A percentile compares a stretch with the other conserved stretches of the same genome.
Evolutionary conservation across 2,329 filamentous ascomycete genomes (phyloP).

Genomic region (Bipolaris sorokiniana): DNA sequence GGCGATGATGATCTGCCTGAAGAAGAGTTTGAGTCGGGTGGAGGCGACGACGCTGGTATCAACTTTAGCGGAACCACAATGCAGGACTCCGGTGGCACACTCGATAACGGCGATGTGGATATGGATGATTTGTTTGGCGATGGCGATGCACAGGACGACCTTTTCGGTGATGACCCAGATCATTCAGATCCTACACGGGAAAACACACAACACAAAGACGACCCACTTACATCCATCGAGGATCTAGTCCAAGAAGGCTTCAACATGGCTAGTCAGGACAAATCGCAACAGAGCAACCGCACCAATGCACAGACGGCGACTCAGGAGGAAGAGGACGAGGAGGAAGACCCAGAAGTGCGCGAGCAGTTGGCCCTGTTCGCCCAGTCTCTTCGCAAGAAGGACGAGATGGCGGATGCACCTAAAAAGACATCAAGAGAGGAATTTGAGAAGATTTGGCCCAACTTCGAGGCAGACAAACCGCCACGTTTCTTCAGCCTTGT

Average conservation of each 20-base stretch:
- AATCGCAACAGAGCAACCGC: constrained; percentile 27
- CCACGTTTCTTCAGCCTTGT: constrained; percentile 84
- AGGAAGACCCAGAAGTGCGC: constrained; percentile 43
- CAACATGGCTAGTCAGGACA: constrained; percentile 16
- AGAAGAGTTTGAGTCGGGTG: constrained; percentile 56
- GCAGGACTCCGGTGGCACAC: constrained; percentile 31
- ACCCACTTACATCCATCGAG: constrained; percentile 47
- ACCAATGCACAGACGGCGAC: constrained; percentile 22
- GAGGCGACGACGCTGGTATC: constrained; percentile 24
- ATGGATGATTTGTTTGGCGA: constrained; percentile 74
- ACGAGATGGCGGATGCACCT: constrained; percentile 65
- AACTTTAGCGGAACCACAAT: constrained; percentile 43
- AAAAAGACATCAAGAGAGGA: constrained; percentile 77
- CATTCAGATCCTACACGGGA: constrained; percentile 36
- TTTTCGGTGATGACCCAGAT: constrained; percentile 28
- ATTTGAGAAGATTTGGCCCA: constrained; percentile 79
- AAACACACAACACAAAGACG: constrained; percentile 44
- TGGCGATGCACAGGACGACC: constrained; percentile 46
- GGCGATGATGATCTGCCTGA: constrained; percentile 90
- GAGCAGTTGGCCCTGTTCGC: constrained; percentile 45
- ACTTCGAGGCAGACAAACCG: constrained; percentile 75
- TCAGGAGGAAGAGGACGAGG: constrained; percentile 35
- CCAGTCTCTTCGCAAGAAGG: constrained; percentile 36
- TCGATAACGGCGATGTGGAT: constrained; percentile 56
- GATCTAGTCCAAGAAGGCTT: constrained; percentile 15